Base-by-base conservation (phyloP, 352 stramenopile species). In the Lagenidium giganteum region DNA sequence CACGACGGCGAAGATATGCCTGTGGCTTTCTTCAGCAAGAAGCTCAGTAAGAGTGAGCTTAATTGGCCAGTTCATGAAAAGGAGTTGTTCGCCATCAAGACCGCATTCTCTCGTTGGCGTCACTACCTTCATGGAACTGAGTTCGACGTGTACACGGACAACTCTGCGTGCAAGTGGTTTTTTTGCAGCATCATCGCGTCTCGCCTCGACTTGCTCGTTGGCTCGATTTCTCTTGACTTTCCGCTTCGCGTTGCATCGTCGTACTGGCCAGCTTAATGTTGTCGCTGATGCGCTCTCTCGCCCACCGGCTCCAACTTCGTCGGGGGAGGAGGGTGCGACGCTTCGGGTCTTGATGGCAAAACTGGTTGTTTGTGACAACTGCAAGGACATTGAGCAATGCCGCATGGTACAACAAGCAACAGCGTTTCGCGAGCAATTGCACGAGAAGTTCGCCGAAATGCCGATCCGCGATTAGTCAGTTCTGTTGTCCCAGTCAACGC, bases 211-310 rank as follows among this genome's bases (percentile, higher is more conserved):
- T 52, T 32, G 22, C 49, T 40, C 41, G 40, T 14, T 51, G 30
- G 30, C 11, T 57, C 8, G 44, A 57, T 21, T 50, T 52, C 26
- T 51, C 52, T 39, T 23, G 42, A 32, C 29, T 23, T 57, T 57
- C 31, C n/a, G 28, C 23, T 57, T 49, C 29, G 37, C 25, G 18
- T n/a, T 57, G 1, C 31, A 52, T 17, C 49, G 46, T 16, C 23
- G 31, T 16, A 50, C 37, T 21, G 44, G 41, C 17, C 16, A 9
- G 11, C 20, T 21, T 2, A 57, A 57, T 16, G 49, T 51, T 7
- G 49, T 57, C 5, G 47, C 47, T 2, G 49, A 57, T 31, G 49
- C 40, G 9, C 21, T 57, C 2, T 57, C 40, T 20, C 40, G 38
- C 22, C 41, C 42, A 12, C 30, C 38, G 11, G 43, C 43, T 8